Evolutionary conservation across 345 rosid species (phyloP).

Genomic region (Moricandia arvensis): DNA sequence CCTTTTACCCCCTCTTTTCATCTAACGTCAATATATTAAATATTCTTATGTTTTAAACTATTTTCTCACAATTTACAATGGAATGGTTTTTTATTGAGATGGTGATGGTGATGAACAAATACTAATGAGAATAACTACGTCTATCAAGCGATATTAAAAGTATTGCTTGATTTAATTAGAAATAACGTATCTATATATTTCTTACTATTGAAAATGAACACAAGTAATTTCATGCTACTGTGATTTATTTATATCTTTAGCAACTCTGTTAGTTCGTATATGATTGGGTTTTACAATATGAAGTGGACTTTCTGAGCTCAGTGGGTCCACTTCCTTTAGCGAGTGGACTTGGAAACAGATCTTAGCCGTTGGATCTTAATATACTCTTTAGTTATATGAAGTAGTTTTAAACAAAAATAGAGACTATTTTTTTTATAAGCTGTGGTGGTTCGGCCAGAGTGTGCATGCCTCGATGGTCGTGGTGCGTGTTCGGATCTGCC

Average conservation of each 20-base stretch:
- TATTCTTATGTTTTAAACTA: too few relatives aligned
- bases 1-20: not conserved
- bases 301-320: conserved; percentile 23
- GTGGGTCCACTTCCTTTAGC: conserved; percentile 13
- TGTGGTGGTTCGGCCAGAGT: conserved; percentile 38
- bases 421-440: not conserved
- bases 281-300: conserved; percentile 26
- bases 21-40: too few relatives aligned
- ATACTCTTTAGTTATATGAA: not conserved
- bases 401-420: not conserved
- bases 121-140: too few relatives aligned
- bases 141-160: too few relatives aligned
- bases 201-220: too few relatives aligned
- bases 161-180: too few relatives aligned
- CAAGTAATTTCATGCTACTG: too few relatives aligned
- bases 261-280: not conserved
- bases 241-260: too few relatives aligned
- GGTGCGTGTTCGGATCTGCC: conserved; percentile 56
- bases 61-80: too few relatives aligned
- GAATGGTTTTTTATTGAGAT: too few relatives aligned
- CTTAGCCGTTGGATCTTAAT: not conserved
- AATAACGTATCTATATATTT: too few relatives aligned
- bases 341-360: not conserved
- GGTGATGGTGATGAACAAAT: too few relatives aligned
- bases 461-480: conserved; percentile 59